Evolutionary conservation across 139 green algal genomes (phyloP).

Genomic region (Zygnema cylindricum): DNA sequence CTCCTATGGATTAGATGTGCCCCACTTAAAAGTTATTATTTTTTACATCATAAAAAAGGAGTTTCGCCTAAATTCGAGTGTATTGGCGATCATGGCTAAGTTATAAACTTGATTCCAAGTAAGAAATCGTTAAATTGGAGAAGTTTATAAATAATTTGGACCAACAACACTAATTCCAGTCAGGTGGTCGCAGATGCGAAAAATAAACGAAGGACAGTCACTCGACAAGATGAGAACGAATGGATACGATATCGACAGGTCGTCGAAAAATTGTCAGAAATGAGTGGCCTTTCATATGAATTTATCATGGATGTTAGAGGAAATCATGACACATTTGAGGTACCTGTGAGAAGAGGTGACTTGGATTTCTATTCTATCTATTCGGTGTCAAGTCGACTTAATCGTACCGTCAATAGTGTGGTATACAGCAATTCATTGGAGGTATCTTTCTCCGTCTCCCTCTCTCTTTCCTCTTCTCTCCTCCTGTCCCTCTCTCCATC

Average conservation of each 20-base stretch:
- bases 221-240: constrained; percentile 43
- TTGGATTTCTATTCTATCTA: constrained; percentile 64
- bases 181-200: constrained; percentile 30
- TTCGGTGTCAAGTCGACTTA: constrained; percentile 9
- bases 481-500: neutral
- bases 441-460: neutral
- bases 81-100: too few species aligned
- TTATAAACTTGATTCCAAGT: too few species aligned
- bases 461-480: constrained; percentile 5
- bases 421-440: neutral
- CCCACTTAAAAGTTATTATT: too few species aligned
- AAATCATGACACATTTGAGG: constrained; percentile 80
- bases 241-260: constrained; percentile 21
- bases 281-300: constrained; percentile 35
- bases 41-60: too few species aligned
- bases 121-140: too few species aligned
- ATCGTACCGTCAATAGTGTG: neutral
- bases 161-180: neutral
- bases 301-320: constrained; percentile 71
- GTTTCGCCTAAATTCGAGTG: too few species aligned
- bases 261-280: constrained; percentile 26
- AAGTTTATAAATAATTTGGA: too few species aligned
- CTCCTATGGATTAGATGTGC: too few species aligned
- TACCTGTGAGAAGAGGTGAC: constrained; percentile 56
- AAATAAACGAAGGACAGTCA: constrained; percentile 31